Conservation (phyloP, 2,329 filamentous ascomycete species). For the Aspergillus sergii region DNA sequence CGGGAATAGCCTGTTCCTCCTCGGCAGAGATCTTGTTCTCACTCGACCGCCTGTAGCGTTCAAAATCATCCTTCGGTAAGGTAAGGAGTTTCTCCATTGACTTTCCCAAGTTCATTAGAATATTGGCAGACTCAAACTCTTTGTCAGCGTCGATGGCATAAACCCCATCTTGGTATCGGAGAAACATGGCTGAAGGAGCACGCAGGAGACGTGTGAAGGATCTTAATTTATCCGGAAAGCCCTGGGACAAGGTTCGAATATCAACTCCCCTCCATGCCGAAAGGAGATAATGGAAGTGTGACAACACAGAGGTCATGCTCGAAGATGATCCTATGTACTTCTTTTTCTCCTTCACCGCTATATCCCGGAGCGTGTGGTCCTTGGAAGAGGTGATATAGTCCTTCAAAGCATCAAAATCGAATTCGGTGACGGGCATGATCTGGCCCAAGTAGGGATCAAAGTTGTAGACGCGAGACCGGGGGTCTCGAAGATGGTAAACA, state of each 20-base stretch:
- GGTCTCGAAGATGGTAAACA: conserved; percentile 88
- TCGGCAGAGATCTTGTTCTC: conserved; percentile 67
- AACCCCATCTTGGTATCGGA: conserved; percentile 77
- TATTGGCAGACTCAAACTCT: conserved; percentile 79
- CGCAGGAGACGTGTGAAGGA: conserved; percentile 73
- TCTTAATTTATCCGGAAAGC: conserved; percentile 62
- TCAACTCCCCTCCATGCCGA: conserved; percentile 80
- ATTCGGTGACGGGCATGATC: conserved; percentile 91
- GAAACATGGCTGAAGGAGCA: conserved; percentile 76
- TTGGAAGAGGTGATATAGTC: conserved; percentile 90
- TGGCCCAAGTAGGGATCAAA: conserved; percentile 92
- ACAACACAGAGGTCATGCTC: conserved; percentile 85
- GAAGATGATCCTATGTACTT: conserved; percentile 95
- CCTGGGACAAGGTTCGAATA: conserved; percentile 65
- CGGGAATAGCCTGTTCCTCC: conserved; percentile 70
- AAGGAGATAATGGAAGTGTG: conserved; percentile 90
- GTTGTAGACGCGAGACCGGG: conserved; percentile 85
- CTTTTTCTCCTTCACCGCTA: conserved; percentile 67
- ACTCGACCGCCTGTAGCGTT: conserved; percentile 74
- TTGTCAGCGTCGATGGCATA: conserved; percentile 98
- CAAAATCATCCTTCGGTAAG: conserved; percentile 76
- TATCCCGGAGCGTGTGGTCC: conserved; percentile 69
- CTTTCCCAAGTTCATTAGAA: conserved; percentile 89
- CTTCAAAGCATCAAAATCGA: conserved; percentile 85
- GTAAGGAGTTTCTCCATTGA: conserved; percentile 97